These are phyloP conservation scores for Dothideomycetidae sp. DNA, from an alignment of 2,329 filamentous ascomycete genomes.

Conservation along the genomic window DNA sequence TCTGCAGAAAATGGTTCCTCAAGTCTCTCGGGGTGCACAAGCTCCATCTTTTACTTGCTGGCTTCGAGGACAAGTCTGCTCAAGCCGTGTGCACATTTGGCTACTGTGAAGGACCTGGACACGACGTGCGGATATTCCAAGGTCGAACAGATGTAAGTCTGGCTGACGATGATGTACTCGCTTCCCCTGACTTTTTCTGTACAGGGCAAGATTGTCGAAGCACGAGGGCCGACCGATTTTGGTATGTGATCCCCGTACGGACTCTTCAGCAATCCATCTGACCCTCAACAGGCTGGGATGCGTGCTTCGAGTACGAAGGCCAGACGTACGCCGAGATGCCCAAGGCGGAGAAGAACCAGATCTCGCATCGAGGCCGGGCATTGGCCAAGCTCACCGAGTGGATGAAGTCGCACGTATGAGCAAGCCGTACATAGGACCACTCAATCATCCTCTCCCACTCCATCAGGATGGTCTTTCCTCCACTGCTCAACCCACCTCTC, in stretches of 20 bases:
- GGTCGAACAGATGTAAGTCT: conserved; percentile 61
- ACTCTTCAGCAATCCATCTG: conserved; percentile 35
- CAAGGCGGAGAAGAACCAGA: conserved; percentile 70
- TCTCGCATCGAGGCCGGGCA: conserved; percentile 84
- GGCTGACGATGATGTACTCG: background rate
- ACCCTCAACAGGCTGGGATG: conserved; percentile 66
- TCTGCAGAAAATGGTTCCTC: conserved; percentile 80
- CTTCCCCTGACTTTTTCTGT: conserved; percentile 11
- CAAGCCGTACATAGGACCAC: background rate
- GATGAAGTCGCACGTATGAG: conserved; percentile 28
- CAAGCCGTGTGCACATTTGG: conserved; percentile 94
- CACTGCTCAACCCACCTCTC: conserved; percentile 70
- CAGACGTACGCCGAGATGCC: conserved; percentile 96
- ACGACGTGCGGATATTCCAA: conserved; percentile 79
- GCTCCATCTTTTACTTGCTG: conserved; percentile 77
- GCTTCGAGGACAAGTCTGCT: conserved; percentile 79
- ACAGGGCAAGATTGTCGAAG: conserved; percentile 66
- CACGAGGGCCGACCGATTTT: conserved; percentile 67
- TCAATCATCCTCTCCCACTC: conserved; percentile 13
- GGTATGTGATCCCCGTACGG: too few relatives aligned
- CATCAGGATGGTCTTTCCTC: conserved; percentile 49
- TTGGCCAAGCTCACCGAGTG: conserved; percentile 73
- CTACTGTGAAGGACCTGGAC: conserved; percentile 72
- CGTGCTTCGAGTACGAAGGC: conserved; percentile 87
- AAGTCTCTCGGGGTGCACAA: conserved; percentile 66